These are phyloP conservation scores for Verticillium dahliae DNA, from an alignment of 2,329 filamentous ascomycete genomes.

Conservation along the genomic window DNA sequence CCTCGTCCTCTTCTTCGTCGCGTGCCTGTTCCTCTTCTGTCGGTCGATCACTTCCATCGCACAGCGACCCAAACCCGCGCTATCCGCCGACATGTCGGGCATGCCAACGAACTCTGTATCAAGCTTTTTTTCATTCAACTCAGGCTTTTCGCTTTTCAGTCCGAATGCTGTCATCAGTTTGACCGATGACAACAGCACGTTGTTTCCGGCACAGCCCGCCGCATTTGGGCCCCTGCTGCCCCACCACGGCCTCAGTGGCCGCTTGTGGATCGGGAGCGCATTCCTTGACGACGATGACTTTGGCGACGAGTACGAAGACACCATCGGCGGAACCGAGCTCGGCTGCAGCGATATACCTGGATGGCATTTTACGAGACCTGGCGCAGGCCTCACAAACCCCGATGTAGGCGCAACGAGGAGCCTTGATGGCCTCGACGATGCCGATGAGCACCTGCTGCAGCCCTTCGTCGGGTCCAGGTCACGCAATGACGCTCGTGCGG, in stretches of 20 bases:
- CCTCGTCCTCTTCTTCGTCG: slow-evolving; percentile 45
- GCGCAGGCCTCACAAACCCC: not conserved
- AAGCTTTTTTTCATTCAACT: slow-evolving; percentile 43
- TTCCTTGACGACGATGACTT: slow-evolving; percentile 74
- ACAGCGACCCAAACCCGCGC: slow-evolving; percentile 9
- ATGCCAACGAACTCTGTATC: not conserved
- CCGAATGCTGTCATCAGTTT: slow-evolving; percentile 93
- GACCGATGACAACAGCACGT: slow-evolving; percentile 96
- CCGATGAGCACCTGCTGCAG: slow-evolving; percentile 76
- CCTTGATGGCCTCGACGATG: slow-evolving; percentile 58
- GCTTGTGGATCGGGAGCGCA: slow-evolving; percentile 88
- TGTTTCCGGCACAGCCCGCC: slow-evolving; percentile 87
- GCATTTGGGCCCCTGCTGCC: slow-evolving; percentile 83
- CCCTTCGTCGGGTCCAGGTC: slow-evolving; percentile 22
- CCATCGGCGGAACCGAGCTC: slow-evolving; percentile 48
- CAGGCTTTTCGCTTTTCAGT: slow-evolving; percentile 83
- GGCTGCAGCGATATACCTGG: slow-evolving; percentile 93
- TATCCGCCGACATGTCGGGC: slow-evolving; percentile 4
- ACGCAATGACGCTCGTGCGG: slow-evolving; percentile 24
- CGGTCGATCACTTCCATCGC: slow-evolving; percentile 40
- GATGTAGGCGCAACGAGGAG: not conserved
- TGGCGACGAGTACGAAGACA: slow-evolving; percentile 60
- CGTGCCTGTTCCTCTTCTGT: slow-evolving; percentile 48
- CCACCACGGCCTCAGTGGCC: slow-evolving; percentile 71
- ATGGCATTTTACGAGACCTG: slow-evolving; percentile 53